A percentile compares a stretch with the other conserved stretches of the same genome.
phyloP scores from a whole-genome alignment of 768 basidiomycete genomes.

The Termitomyces sp. region DNA sequence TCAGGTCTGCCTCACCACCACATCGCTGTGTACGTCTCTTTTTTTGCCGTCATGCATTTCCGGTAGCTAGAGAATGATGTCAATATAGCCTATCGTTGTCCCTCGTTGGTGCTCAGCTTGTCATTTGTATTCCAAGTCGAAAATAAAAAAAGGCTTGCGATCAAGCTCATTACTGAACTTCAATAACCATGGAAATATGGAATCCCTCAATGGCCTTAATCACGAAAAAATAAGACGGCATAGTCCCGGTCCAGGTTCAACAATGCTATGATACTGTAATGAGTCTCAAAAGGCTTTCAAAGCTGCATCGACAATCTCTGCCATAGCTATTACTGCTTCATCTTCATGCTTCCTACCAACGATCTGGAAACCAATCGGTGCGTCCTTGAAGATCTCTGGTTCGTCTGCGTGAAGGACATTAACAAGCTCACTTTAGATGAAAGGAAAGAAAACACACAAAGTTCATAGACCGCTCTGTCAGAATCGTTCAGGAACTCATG shows the following conservation, averaged over 20 bases:
- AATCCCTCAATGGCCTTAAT: background rate
- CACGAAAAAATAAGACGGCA: background rate
- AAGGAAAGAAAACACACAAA: constrained; percentile 10
- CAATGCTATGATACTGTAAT: background rate
- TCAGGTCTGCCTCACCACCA: too few species aligned
- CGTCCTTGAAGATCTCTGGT: constrained; percentile 46
- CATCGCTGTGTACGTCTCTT: too few species aligned
- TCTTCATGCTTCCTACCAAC: constrained; percentile 69
- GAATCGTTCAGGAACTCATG: background rate
- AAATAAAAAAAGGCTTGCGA: too few species aligned
- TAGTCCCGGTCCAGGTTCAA: background rate
- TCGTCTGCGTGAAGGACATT: constrained; percentile 31
- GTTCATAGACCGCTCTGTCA: background rate
- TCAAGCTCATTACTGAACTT: too few species aligned
- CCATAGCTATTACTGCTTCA: constrained; percentile 67
- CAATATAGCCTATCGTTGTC: too few species aligned
- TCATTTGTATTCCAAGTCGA: too few species aligned
- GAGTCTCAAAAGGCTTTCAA: constrained; percentile 22
- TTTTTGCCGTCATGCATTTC: too few species aligned
- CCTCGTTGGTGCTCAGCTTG: too few species aligned
- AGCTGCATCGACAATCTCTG: constrained; percentile 50
- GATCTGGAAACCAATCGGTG: constrained; percentile 61
- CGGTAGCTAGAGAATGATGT: too few species aligned
- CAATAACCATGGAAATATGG: background rate
- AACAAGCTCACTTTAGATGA: background rate